These are phyloP conservation scores for Plasmodium vinckei DNA, from an alignment of 169 alveolate species.

Conservation along the genomic window DNA sequence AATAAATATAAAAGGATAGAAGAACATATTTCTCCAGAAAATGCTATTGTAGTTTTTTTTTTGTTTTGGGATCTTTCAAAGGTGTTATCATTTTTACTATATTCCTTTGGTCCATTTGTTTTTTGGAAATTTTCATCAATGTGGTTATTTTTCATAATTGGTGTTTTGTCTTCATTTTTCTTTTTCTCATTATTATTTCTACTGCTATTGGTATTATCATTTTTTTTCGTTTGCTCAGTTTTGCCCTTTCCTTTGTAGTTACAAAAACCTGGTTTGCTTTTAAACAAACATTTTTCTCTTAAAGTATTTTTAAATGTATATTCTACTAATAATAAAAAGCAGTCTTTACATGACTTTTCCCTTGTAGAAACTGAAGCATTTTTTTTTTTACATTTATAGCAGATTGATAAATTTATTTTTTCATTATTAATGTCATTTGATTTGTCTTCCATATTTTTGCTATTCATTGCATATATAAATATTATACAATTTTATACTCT, in stretches of 20 bases:
- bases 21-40: conserved; percentile 73
- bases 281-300: conserved; percentile 74
- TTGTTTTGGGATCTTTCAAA: background rate
- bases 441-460: background rate
- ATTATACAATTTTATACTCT: too few relatives aligned
- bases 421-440: background rate
- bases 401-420: conserved; percentile 11
- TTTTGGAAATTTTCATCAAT: background rate
- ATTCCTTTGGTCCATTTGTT: conserved; percentile 1
- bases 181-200: too few relatives aligned
- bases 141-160: background rate
- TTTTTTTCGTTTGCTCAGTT: conserved; percentile 2
- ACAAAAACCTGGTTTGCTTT: conserved; percentile 21
- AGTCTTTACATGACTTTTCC: conserved; percentile 63
- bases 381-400: conserved; percentile 67
- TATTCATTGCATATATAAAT: conserved; percentile 20
- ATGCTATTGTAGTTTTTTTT: conserved; percentile 63
- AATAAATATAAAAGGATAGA: conserved; percentile 46
- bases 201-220: background rate
- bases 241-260: conserved; percentile 11
- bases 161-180: background rate
- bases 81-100: conserved; percentile 12
- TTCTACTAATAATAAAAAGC: conserved; percentile 62
- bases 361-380: conserved; percentile 56
- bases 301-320: conserved; percentile 75